phyloP scores from a whole-genome alignment of 164 flowering plant genomes.

The Annona squamosa region DNA sequence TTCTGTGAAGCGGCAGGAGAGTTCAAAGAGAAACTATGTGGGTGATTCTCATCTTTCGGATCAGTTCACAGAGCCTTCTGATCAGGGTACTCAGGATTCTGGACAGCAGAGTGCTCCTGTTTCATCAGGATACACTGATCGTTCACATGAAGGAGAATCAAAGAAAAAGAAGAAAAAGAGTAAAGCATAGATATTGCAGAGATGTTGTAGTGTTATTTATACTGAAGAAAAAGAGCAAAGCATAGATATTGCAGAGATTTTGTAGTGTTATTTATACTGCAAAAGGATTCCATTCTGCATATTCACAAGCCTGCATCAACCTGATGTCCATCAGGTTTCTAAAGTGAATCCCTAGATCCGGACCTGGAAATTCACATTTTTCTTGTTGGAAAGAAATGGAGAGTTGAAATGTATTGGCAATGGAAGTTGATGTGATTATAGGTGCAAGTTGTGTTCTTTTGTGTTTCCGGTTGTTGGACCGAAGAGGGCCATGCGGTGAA shows the following conservation, averaged over 20 bases:
- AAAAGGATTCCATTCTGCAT: background rate
- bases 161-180: conserved; percentile 19
- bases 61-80: conserved; percentile 15
- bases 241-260: too few species aligned
- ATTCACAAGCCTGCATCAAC: background rate
- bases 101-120: conserved; percentile 26
- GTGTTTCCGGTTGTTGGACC: background rate
- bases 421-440: too few species aligned
- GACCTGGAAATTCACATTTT: background rate
- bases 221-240: background rate
- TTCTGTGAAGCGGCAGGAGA: conserved; percentile 22
- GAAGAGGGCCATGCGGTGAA: too few species aligned
- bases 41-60: background rate
- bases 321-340: background rate
- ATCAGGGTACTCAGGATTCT: conserved; percentile 30
- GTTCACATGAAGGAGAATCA: conserved; percentile 26
- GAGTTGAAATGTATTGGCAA: too few species aligned
- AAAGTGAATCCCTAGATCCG: background rate
- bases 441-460: background rate
- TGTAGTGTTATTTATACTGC: background rate
- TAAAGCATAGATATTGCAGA: background rate
- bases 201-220: background rate
- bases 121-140: conserved; percentile 22
- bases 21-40: conserved; percentile 24
- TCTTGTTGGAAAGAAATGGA: background rate